These are phyloP conservation scores for Leishmania major DNA, from an alignment of 208 protist genomes.

Conservation along the genomic window DNA sequence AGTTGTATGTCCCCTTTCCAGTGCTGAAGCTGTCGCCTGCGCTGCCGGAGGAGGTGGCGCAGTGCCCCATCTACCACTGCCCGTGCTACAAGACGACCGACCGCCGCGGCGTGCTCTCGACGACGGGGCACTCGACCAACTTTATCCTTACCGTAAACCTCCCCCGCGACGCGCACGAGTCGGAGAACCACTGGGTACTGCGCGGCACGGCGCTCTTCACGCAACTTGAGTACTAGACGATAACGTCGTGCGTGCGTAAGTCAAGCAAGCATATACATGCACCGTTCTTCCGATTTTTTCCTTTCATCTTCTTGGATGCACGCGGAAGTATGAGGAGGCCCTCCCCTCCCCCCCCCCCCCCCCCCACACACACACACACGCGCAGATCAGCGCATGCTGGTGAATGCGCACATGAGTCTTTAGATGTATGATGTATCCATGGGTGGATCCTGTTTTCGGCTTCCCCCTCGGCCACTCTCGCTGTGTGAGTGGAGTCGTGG, in stretches of 20 bases:
- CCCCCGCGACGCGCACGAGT: slow-evolving; percentile 56
- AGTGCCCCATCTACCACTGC: slow-evolving; percentile 81
- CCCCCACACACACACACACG: not conserved
- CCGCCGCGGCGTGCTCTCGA: slow-evolving; percentile 94
- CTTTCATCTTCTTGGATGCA: not conserved
- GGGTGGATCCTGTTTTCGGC: not conserved
- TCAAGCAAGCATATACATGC: not conserved
- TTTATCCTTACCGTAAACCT: slow-evolving; percentile 95
- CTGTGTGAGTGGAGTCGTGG: not conserved
- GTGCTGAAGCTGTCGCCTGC: slow-evolving; percentile 71
- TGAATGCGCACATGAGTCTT: not conserved
- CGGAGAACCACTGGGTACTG: slow-evolving; percentile 92
- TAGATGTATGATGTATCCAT: not conserved
- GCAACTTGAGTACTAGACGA: slow-evolving; percentile 78
- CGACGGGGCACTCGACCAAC: slow-evolving; percentile 98
- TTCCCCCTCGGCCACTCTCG: not conserved
- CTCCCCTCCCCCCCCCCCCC: too few species aligned
- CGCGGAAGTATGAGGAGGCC: not conserved
- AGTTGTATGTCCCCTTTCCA: slow-evolving; percentile 90
- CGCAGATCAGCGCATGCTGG: not conserved
- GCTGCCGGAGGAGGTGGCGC: slow-evolving; percentile 54
- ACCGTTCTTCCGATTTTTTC: not conserved
- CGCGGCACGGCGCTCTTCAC: slow-evolving; percentile 92
- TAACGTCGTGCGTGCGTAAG: not conserved
- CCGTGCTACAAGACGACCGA: slow-evolving; percentile 97